phyloP scores from a whole-genome alignment of 225 moss, liverwort and hornwort genomes.

The Polytrichum commune region DNA sequence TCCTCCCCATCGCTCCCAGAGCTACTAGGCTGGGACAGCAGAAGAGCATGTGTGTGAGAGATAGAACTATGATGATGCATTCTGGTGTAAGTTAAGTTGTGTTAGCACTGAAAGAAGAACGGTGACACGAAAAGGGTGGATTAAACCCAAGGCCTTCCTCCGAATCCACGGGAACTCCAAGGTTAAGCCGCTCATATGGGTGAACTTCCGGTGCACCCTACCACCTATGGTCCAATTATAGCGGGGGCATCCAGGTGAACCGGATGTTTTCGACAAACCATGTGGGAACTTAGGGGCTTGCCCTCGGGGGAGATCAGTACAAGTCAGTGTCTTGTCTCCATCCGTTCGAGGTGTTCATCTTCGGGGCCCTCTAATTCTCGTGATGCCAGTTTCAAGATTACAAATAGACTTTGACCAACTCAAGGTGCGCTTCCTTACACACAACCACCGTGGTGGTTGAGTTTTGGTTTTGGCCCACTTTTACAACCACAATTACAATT shows the following conservation, averaged over 20 bases:
- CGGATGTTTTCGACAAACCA: no score
- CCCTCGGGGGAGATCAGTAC: no score
- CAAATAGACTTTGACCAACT: no score
- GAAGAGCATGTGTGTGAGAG: not conserved
- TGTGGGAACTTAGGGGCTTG: no score
- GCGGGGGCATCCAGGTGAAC: not conserved
- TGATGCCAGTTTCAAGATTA: no score
- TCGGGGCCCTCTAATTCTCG: no score
- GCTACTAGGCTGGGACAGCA: not conserved
- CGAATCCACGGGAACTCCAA: not conserved
- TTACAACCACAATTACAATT: no score
- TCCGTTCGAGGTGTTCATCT: no score
- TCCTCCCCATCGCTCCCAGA: not conserved
- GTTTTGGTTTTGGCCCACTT: no score
- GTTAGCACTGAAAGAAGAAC: not conserved
- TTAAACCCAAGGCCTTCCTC: not conserved
- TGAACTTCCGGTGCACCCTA: not conserved
- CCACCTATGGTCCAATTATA: not conserved
- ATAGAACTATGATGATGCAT: not conserved
- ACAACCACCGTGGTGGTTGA: no score
- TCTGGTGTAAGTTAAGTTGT: not conserved
- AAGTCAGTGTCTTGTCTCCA: no score
- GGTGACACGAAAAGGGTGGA: not conserved
- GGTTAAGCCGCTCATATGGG: not conserved
- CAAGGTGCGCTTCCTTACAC: no score